phyloP scores from a whole-genome alignment of 2,329 filamentous ascomycete species.

The Fusarium azukiicola region DNA sequence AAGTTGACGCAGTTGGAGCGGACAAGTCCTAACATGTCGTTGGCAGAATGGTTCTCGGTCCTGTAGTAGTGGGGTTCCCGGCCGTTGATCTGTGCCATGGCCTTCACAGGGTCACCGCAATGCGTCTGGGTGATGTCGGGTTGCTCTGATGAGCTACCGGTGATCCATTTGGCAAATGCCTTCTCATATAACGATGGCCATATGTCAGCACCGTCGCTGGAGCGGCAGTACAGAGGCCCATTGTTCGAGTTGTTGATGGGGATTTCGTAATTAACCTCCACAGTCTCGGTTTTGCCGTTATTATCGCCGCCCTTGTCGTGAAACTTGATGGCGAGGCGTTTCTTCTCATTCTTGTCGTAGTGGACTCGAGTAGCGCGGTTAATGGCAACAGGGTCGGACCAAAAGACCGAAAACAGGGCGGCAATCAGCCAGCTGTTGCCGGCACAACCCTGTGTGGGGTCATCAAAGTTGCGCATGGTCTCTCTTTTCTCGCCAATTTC shows the following conservation, averaged over 20 bases:
- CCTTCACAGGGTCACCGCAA: constrained; percentile 68
- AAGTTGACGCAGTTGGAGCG: constrained; percentile 65
- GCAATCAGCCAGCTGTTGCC: constrained; percentile 69
- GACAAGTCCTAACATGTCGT: constrained; percentile 63
- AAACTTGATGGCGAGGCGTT: constrained; percentile 61
- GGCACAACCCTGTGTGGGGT: constrained; percentile 67
- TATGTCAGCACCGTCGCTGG: constrained; percentile 65
- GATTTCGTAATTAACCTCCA: constrained; percentile 68
- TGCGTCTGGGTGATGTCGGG: constrained; percentile 67
- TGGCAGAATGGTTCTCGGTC: constrained; percentile 56
- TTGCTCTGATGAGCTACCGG: constrained; percentile 54
- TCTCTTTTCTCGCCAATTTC: constrained; percentile 48
- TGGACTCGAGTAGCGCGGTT: constrained; percentile 60
- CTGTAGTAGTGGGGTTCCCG: constrained; percentile 62
- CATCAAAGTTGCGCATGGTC: constrained; percentile 59
- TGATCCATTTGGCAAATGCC: constrained; percentile 70
- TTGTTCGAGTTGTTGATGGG: constrained; percentile 68
- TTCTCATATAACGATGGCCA: constrained; percentile 72
- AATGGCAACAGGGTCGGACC: constrained; percentile 65
- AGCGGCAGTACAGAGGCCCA: constrained; percentile 66
- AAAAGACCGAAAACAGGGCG: constrained; percentile 69
- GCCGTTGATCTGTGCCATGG: constrained; percentile 68
- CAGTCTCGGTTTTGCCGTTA: constrained; percentile 61
- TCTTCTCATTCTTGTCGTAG: constrained; percentile 52
- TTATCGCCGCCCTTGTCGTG: constrained; percentile 69